Base-by-base conservation (phyloP, 441 rosid species). In the Lepidium campestre region DNA sequence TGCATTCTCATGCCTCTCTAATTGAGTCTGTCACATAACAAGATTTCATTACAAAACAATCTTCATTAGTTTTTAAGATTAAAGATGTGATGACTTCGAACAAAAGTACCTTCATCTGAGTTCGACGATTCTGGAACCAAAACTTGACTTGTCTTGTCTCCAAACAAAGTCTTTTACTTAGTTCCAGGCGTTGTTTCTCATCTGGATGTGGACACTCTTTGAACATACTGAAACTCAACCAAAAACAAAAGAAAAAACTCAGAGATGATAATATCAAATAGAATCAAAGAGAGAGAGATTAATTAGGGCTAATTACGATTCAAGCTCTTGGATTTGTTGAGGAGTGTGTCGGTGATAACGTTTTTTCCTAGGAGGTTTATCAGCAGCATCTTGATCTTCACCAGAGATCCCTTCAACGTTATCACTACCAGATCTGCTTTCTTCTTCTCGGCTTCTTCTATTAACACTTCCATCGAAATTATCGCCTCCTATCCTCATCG, bases 191-290 rank as follows among this genome's bases (percentile, higher is more conserved):
- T 73, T 88, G 99, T 62, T 91, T 91, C 80, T 94, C 99, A 65
- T 91, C 98, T 15, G 99, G 99, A 83, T 94, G 98, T 62, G 99
- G 98, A 68, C 92, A 89, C 86, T 91, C 98, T 68, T 90, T 91
- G 75, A 91, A 94, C 77, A 90, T 74, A 31, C 99, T 94, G 65
- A 18, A 23, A 19, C n/a, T n/a, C n/a, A n/a, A n/a, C n/a, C n/a
- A n/a, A n/a, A n/a, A n/a, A n/a, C n/a, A n/a, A n/a, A n/a, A n/a
- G n/a, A n/a, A n/a, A 5, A 19, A 18, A 62, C 1, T 3, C 8
- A 42, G 3, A 15, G n/a, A 41, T 32, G 10, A 15, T 4, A 18
- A 37, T 37, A 37, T 13, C 5, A 8, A 47, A 39, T 4, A 10
- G 52, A 3, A 27, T 35, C 15, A 23, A 4, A 7, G 37, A 37